Conservation (phyloP, 495 filamentous ascomycete species). For the Neurospora terricola region DNA sequence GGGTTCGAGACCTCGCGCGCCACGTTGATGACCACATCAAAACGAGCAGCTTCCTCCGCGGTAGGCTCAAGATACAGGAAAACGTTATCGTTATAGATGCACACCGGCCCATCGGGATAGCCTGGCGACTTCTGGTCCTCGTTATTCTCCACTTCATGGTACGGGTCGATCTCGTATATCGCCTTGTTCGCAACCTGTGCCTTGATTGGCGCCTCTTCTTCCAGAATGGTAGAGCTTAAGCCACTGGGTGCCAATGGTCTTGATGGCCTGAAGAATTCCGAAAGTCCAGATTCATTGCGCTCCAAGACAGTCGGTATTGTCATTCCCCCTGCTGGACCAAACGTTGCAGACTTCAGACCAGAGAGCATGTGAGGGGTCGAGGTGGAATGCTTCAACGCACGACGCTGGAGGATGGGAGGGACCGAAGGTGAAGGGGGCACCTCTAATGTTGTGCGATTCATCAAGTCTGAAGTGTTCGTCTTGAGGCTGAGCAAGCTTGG, state of each 20-base stretch:
- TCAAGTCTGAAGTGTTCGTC: conserved; percentile 44
- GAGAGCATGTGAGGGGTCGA: conserved; percentile 47
- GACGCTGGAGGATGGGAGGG: conserved; percentile 41
- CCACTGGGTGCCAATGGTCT: conserved; percentile 17
- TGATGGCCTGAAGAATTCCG: conserved; percentile 37
- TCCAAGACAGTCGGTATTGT: conserved; percentile 40
- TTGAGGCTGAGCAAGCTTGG: conserved; percentile 66
- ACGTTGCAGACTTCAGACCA: conserved; percentile 39
- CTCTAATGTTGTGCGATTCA: conserved; percentile 29
- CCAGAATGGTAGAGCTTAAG: conserved; percentile 43
- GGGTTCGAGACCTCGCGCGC: conserved; percentile 91
- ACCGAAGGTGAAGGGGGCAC: conserved; percentile 34
- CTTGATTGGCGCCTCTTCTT: conserved; percentile 72
- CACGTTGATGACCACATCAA: conserved; percentile 92
- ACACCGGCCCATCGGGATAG: conserved; percentile 85
- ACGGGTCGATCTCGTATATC: conserved; percentile 41
- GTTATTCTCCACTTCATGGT: conserved; percentile 42
- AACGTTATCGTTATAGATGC: conserved; percentile 88
- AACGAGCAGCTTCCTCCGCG: conserved; percentile 69
- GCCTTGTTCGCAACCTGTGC: conserved; percentile 43
- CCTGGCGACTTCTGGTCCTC: conserved; percentile 79
- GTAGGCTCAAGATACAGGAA: conserved; percentile 88
- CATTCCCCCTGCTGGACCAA: conserved; percentile 45
- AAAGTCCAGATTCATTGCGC: conserved; percentile 38
- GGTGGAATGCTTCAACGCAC: conserved; percentile 45